Evolutionary conservation across 192 early-diverging fungal species (phyloP).

Genomic region (Coemansia sp.): DNA sequence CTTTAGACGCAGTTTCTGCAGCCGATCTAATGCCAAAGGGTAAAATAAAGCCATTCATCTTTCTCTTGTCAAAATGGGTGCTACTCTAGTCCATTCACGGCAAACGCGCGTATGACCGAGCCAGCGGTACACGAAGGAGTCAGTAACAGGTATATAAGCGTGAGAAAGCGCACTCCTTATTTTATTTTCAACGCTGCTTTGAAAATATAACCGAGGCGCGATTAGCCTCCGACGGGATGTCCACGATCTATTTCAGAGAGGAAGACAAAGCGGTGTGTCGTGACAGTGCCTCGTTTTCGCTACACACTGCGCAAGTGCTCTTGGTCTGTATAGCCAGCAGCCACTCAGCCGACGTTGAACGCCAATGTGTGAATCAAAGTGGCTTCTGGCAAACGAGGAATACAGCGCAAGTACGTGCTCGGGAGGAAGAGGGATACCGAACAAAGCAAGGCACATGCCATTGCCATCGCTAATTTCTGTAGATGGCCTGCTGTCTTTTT

Average conservation of each 20-base stretch:
- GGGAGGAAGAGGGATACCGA: neutral
- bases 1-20: neutral
- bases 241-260: neutral
- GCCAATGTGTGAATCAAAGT: conserved; percentile 9
- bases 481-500: neutral
- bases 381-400: conserved; percentile 1
- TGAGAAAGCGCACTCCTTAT: neutral
- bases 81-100: neutral
- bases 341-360: conserved; percentile 3
- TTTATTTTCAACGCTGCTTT: neutral
- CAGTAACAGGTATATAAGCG: neutral
- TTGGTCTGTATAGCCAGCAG: neutral
- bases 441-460: neutral
- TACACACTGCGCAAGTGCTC: neutral
- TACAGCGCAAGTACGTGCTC: neutral
- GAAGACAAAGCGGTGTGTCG: neutral
- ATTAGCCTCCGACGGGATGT: neutral
- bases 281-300: neutral
- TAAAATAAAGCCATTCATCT: neutral
- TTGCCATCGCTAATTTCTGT: neutral
- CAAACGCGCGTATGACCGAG: neutral
- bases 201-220: neutral
- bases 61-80: neutral
- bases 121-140: neutral
- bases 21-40: conserved; percentile 2